Conservation (phyloP, 2,329 filamentous ascomycete species). For the Phialophora chinensis region DNA sequence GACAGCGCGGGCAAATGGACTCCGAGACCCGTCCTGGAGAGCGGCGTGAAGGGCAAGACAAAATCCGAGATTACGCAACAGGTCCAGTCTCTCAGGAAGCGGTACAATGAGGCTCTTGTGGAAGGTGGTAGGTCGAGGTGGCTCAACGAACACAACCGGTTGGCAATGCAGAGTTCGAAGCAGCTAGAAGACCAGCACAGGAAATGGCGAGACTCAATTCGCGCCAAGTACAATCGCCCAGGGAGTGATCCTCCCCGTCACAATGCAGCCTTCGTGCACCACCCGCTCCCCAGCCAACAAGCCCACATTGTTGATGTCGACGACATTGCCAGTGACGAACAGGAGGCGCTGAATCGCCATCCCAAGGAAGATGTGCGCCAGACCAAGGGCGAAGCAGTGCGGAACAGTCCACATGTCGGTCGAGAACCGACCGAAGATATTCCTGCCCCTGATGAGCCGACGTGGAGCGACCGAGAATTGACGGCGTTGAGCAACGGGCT, state of each 20-base stretch:
- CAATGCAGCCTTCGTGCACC: neutral
- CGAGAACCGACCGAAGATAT: conserved; percentile 34
- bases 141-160: conserved; percentile 14
- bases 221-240: neutral
- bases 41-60: conserved; percentile 30
- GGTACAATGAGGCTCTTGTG: conserved; percentile 8
- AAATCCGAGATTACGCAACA: conserved; percentile 20
- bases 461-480: conserved; percentile 41
- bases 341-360: neutral
- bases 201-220: conserved; percentile 7
- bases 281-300: neutral
- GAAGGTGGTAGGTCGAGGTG: conserved; percentile 1
- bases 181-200: neutral
- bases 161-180: conserved; percentile 16
- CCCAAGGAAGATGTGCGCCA: conserved; percentile 28
- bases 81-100: conserved; percentile 23
- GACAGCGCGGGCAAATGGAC: conserved; percentile 23
- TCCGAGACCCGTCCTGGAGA: conserved; percentile 25
- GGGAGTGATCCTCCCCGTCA: neutral
- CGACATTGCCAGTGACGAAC: conserved; percentile 22
- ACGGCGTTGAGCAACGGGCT: conserved; percentile 41
- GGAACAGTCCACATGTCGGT: conserved; percentile 8
- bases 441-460: conserved; percentile 21
- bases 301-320: conserved; percentile 29
- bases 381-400: conserved; percentile 10